Conservation (phyloP, 768 basidiomycete species). For the Mycena haematopus region DNA sequence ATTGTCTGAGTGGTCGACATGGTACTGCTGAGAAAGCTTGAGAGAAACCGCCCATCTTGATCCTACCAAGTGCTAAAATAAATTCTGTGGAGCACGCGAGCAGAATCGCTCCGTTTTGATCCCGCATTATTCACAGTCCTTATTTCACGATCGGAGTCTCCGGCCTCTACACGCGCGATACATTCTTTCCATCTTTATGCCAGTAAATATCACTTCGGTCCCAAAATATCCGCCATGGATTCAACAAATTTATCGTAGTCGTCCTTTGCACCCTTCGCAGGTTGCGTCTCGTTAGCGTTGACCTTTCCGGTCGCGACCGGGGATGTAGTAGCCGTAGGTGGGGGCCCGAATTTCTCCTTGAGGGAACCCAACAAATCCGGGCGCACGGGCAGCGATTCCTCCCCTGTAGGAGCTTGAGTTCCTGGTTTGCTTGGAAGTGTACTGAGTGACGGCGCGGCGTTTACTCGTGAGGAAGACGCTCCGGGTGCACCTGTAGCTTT, state of each 20-base stretch:
- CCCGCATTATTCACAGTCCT: background rate
- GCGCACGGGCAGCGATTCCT: slow-evolving; percentile 48
- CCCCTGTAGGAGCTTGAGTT: slow-evolving; percentile 37
- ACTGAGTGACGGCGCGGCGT: slow-evolving; percentile 68
- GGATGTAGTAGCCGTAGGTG: slow-evolving; percentile 30
- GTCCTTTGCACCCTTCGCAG: slow-evolving; percentile 48
- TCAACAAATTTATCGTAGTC: slow-evolving; percentile 82
- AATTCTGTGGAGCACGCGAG: background rate
- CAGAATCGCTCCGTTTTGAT: background rate
- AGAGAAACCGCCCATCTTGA: background rate
- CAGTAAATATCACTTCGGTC: slow-evolving; percentile 21
- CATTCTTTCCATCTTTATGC: background rate
- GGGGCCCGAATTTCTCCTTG: slow-evolving; percentile 63
- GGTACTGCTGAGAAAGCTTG: background rate
- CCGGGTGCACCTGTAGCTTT: slow-evolving; percentile 46
- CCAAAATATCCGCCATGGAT: slow-evolving; percentile 74
- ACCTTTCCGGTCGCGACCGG: slow-evolving; percentile 26
- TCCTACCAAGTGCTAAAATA: background rate
- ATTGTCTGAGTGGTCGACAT: slow-evolving; percentile 39
- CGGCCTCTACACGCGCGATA: background rate
- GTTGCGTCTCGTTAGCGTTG: slow-evolving; percentile 32
- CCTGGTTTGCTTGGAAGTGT: slow-evolving; percentile 20
- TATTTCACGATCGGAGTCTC: too few species aligned
- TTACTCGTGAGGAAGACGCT: slow-evolving; percentile 50
- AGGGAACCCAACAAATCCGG: slow-evolving; percentile 73